These are phyloP conservation scores for Symbiodinium natans DNA, from an alignment of 73 alveolate genomes.

Conservation along the genomic window DNA sequence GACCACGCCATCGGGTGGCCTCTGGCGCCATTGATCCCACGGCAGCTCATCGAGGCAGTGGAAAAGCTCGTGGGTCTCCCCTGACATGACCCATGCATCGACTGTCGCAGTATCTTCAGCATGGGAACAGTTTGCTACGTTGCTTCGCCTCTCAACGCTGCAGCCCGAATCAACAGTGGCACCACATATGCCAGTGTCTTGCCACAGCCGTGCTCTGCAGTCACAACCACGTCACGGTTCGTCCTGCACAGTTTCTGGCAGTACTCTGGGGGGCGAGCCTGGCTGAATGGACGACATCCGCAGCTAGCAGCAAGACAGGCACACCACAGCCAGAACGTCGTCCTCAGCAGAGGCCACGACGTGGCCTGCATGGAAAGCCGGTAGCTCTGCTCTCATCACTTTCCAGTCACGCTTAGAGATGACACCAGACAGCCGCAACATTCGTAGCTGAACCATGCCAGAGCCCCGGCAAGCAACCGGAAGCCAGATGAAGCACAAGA, in stretches of 20 bases:
- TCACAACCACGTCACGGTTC: slow-evolving; percentile 42
- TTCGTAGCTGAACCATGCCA: too few species aligned
- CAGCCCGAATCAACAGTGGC: slow-evolving; percentile 80
- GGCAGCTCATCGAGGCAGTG: slow-evolving; percentile 21
- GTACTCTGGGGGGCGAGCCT: too few species aligned
- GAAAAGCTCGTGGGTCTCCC: slow-evolving; percentile 5
- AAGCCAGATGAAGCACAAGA: too few species aligned
- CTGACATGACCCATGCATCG: background rate
- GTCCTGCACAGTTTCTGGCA: slow-evolving; percentile 4
- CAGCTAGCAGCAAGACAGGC: too few species aligned
- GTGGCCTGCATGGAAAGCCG: slow-evolving; percentile 62
- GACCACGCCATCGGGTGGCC: slow-evolving; percentile 89
- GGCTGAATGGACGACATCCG: background rate
- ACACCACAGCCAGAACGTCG: too few species aligned
- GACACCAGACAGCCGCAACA: too few species aligned
- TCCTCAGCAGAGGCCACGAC: slow-evolving; percentile 68
- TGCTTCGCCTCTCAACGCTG: slow-evolving; percentile 51
- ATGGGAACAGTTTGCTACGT: background rate
- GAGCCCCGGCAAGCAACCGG: too few species aligned
- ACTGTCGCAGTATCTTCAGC: too few species aligned
- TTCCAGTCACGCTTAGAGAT: too few species aligned
- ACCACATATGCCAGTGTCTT: slow-evolving; percentile 82
- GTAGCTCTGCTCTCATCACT: too few species aligned
- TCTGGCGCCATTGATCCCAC: slow-evolving; percentile 88
- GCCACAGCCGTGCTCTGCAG: slow-evolving; percentile 81